Base-by-base conservation (phyloP, 2,329 filamentous ascomycete species). In the Trichoderma breve region DNA sequence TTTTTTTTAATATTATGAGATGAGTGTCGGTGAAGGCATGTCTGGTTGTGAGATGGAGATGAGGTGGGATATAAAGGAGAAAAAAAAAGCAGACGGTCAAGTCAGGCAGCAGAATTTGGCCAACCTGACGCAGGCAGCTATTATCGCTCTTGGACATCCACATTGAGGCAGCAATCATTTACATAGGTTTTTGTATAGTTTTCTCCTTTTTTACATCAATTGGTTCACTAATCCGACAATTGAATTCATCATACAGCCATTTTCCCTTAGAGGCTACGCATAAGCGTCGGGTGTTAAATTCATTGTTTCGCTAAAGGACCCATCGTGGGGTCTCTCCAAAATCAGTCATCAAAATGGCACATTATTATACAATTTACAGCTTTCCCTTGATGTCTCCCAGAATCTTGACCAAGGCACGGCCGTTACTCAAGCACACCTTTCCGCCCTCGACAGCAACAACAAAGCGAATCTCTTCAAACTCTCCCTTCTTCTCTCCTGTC, bases 351-450 rank as follows among this genome's bases (percentile, higher is more conserved):
- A 66, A 60, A 57, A 66, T 60, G 26, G 43, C 60, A 71, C 60
- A 36, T 60, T 43, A 65, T 47, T 57, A 58, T 32, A 55, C 47
- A 32, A 21, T 61, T 84, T 83, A 92, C 80, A 93, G 82, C 84
- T 91, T 93, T 81, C 86, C 88, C 84, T 88, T 89, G 61, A 82
- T 80, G 8, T 83, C 79, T 18, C 78, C 87, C 66, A 86, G 86
- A 72, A 89, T 84, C 86, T 88, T 93, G 78, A 98, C 88, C 79
- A 95, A 81, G 30, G 93, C 93, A 72, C 94, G 86, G 5, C 95
- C 95, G 81, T 98, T 97, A 83, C 90, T 96, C 82, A 98, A 84
- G 73, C 93, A 93, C 21, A 94, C 90, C 86, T 96, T 97, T 36
- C 93, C 93, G 36, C 91, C 90, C 76, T 92, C 91, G 30, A 97